Base-by-base conservation (phyloP, 306 rosid species). In the Dryas octopetala region DNA sequence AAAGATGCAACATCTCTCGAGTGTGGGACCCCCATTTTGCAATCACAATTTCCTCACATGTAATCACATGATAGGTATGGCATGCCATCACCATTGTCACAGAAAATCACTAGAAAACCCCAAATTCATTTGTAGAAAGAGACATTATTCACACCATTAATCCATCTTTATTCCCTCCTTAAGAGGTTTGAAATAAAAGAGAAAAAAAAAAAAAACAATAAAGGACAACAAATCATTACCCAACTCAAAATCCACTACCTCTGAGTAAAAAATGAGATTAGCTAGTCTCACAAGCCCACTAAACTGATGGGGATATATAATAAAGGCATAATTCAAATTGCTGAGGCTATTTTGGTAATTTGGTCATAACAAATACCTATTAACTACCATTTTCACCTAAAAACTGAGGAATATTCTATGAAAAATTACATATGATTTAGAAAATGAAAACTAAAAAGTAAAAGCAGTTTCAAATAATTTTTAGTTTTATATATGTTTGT, bases 1-100 rank as follows among this genome's bases (percentile, higher is more conserved):
- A 51, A 71, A 60, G 76, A 60, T 47, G 76, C 68, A 76, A 72
- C 80, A 80, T 76, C 70, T 68, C 78, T 70, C 28, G 6, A 78
- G 74, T 9, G 83, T 75, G 87, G 88, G 86, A 7, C 87, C 84
- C 84, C 46, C 68, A 67, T 3, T 68, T 63, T 74, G 71, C 82
- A 54, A 2, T 82, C 68, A 14, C 76, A 82, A 71, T 45, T 81
- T 81, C 66, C 84, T 74, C 97, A 87, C 97, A 85, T 87, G 94
- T 84, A 78, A 49, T 85, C 97, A 90, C 92, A 90, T 90, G 94
- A 86, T 80, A 78, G 71, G 82, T 82, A 79, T 86, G 91, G 86
- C 63, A 80, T 86, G 81, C 89, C 89, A 81, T 86, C 88, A 78
- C 83, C 49, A 51, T 73, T 80, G 57, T 80, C 85, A 86, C 83